Base-by-base conservation (phyloP, 202 grass and related monocot genomes). In the Digitaria exilis region DNA sequence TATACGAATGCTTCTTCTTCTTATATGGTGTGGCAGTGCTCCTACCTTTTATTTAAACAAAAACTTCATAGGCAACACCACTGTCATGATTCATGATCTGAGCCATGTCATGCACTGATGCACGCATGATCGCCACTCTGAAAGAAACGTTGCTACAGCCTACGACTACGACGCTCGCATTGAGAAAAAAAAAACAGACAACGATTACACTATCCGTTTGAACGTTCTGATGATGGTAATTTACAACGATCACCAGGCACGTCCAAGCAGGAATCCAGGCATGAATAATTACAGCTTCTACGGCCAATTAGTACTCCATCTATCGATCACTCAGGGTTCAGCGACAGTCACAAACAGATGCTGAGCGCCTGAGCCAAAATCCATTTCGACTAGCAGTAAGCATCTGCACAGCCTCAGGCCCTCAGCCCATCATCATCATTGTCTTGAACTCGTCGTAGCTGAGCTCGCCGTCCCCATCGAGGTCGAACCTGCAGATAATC, bases 371-470 rank as follows among this genome's bases (percentile, higher is more conserved):
- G n/a, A n/a, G n/a, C n/a, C 14, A 61, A 26, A 30, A 61, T 11
- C 58, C 12, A 25, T 29, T 15, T 15, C 3, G 2, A 57, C 43
- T 45, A 45, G 39, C 9, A 42, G 42, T 9, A 19, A 4, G n/a
- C 49, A 18, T 52, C 49, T 52, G 1, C 45, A 3, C 45, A 49
- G 49, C 49, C 49, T n/a, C n/a, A n/a, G n/a, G n/a, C n/a, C n/a
- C n/a, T 51, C 49, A 64, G 29, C 30, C 30, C n/a, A n/a, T n/a
- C 22, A 29, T 45, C 75, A 77, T 63, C 75, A 77, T 77, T 2
- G 75, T 69, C 55, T 52, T 69, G 73, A 83, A 77, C 87, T 90
- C 91, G 9, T 93, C 77, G 7, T 90, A 93, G 59, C 72, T 87
- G 55, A 93, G 87, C 6, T 87, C 81, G 14, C 91, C 84, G 28